These are phyloP conservation scores for Coemansia sp. DNA, from an alignment of 192 early-diverging fungal genomes.

Conservation along the genomic window DNA sequence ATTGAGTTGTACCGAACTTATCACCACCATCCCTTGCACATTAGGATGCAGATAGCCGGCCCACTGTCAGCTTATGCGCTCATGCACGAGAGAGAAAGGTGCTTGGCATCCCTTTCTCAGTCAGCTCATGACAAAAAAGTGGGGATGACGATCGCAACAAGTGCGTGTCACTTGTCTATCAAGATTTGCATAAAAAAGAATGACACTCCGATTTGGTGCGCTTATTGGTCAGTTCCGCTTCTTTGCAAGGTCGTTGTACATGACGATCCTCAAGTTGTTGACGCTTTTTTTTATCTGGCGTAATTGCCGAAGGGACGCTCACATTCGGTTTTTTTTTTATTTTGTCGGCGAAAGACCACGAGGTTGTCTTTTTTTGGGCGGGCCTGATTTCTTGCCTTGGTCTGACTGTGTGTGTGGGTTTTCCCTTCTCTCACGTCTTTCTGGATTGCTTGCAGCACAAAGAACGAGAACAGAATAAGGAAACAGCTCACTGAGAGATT, in stretches of 20 bases:
- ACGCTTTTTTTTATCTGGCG: not conserved
- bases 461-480: not conserved
- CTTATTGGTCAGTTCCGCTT: not conserved
- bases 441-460: not conserved
- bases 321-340: not conserved
- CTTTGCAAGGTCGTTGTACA: not conserved
- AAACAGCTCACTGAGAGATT: not conserved
- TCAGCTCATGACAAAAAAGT: not conserved
- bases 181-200: slow-evolving; percentile 4
- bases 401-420: not conserved
- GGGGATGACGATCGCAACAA: not conserved
- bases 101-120: not conserved
- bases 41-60: slow-evolving; percentile 1
- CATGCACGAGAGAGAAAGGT: not conserved
- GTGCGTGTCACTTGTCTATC: not conserved
- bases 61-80: not conserved
- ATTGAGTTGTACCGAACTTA: not conserved
- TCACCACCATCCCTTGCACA: not conserved
- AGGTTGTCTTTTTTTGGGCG: slow-evolving; percentile 2
- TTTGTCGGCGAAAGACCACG: not conserved
- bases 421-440: not conserved
- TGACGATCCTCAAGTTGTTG: not conserved
- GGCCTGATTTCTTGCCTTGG: not conserved
- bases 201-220: slow-evolving; percentile 7
- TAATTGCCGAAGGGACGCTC: not conserved